Evolutionary conservation across 2,329 filamentous ascomycete species (phyloP), one percentile per base, ranked within the genome.

Genomic region (Fusarium sp.): DNA sequence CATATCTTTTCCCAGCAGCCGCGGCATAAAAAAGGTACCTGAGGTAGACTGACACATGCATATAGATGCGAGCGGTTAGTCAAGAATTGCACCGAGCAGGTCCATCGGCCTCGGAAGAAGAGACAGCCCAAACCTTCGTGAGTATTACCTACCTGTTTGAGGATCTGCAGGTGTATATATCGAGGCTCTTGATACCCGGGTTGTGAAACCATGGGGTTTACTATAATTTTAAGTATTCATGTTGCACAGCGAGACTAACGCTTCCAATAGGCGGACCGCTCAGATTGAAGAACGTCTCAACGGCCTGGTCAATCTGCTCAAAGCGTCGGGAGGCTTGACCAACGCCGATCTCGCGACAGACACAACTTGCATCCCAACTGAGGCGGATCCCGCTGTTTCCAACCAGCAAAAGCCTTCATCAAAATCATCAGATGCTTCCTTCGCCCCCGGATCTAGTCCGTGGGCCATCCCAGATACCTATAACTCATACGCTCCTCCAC

Each of bases 41-140:
- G 23, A 40, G 7, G 55, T 34, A 36, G 36, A 71, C 60, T 70
- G 36, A 70, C 55, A 61, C 18, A 67, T 56, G 39, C 31, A 27
- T 56, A 2, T 67, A 87, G 85, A 62, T 87, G 85, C 62, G 80
- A 85, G 61, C 78, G 85, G 13, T 75, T 87, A 6, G 79, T 80
- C 39, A 87, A 87, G 65, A 80, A 83, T 36, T 87, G 86, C 63
- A 76, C 79, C 0, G 78, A 77, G 11, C 85, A 87, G 68, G 74
- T 86, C 28, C 85, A 85, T 69, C 82, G 81, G 27, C 84, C 84
- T 4, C 80, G 86, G 31, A 87, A 87, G 75, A 87, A 87, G 78
- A 80, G 86, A 68, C 82, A 84, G 34, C 78, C 78, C 36, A 86
- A 84, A 62, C 83, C 84, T 34, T 87, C 85, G 85, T 87, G 77